phyloP scores from a whole-genome alignment of 2,329 filamentous ascomycete genomes.

The Apiospora marii region DNA sequence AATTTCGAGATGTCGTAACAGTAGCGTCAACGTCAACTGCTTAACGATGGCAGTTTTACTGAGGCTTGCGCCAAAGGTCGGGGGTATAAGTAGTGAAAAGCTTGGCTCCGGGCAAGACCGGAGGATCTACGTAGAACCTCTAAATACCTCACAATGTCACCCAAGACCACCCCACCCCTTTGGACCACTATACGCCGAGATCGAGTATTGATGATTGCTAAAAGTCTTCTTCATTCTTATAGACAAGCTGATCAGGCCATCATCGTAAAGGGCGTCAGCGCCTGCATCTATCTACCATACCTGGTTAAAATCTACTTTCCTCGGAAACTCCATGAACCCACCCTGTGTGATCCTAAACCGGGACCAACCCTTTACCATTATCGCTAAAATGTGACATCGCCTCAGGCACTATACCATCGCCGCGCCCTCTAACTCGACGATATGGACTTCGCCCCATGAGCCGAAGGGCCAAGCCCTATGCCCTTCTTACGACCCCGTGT shows the following conservation, averaged over 20 bases:
- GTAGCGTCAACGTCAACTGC: not conserved
- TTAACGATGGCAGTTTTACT: not conserved
- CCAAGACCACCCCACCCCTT: not conserved
- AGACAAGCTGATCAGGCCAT: not conserved
- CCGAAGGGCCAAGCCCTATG: constrained; percentile 63
- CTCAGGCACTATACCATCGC: not conserved
- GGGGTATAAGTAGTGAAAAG: not conserved
- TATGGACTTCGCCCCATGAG: not conserved
- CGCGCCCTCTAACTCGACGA: not conserved
- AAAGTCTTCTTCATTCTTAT: not conserved
- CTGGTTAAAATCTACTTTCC: not conserved
- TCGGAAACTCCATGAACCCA: not conserved
- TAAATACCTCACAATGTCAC: not conserved
- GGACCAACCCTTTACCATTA: not conserved
- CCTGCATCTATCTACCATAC: not conserved
- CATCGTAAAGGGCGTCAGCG: not conserved
- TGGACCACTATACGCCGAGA: not conserved
- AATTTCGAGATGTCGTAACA: not conserved
- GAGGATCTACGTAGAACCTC: not conserved
- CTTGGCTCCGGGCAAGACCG: not conserved
- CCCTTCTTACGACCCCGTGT: constrained; percentile 72
- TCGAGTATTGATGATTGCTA: not conserved
- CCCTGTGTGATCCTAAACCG: not conserved
- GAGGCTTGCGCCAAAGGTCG: not conserved
- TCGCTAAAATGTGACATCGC: constrained; percentile 1